phyloP scores from a whole-genome alignment of 1,284 basidiomycete genomes.

The Microbotryum lychnidis-dioicae region DNA sequence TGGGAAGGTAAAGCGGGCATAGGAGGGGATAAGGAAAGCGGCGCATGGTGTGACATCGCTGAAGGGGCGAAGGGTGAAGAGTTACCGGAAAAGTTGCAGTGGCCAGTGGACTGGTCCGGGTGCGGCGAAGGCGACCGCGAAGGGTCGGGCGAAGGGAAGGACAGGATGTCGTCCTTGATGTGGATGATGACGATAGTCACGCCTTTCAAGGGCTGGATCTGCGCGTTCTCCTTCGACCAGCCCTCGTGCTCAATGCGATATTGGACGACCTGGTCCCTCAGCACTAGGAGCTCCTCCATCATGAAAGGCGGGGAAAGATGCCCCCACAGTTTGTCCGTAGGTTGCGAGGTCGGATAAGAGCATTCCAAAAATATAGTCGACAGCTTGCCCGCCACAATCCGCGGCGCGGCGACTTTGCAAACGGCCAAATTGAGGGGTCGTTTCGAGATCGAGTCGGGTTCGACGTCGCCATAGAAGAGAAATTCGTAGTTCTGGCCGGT shows the following conservation, averaged over 20 bases:
- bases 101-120: neutral
- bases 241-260: slow-evolving; percentile 22
- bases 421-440: slow-evolving; percentile 54
- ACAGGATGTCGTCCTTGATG: slow-evolving; percentile 56
- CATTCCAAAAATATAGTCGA: slow-evolving; percentile 72
- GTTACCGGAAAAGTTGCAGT: neutral
- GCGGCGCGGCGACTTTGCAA: slow-evolving; percentile 58
- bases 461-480: slow-evolving; percentile 61
- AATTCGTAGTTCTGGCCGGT: slow-evolving; percentile 51
- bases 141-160: neutral
- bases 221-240: neutral
- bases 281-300: slow-evolving; percentile 53
- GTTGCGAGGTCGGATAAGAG: slow-evolving; percentile 61
- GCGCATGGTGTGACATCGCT: neutral
- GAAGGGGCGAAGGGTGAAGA: neutral
- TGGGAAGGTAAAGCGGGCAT: slow-evolving; percentile 9
- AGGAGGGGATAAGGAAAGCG: slow-evolving; percentile 15
- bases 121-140: neutral
- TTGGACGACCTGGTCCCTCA: slow-evolving; percentile 57
- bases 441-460: slow-evolving; percentile 52
- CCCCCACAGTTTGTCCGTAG: slow-evolving; percentile 57
- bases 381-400: slow-evolving; percentile 40
- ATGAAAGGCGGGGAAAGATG: slow-evolving; percentile 68
- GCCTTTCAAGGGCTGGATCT: slow-evolving; percentile 10
- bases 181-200: slow-evolving; percentile 60